phyloP scores from a whole-genome alignment of 768 basidiomycete species.

The Phaffia tasmanica region DNA sequence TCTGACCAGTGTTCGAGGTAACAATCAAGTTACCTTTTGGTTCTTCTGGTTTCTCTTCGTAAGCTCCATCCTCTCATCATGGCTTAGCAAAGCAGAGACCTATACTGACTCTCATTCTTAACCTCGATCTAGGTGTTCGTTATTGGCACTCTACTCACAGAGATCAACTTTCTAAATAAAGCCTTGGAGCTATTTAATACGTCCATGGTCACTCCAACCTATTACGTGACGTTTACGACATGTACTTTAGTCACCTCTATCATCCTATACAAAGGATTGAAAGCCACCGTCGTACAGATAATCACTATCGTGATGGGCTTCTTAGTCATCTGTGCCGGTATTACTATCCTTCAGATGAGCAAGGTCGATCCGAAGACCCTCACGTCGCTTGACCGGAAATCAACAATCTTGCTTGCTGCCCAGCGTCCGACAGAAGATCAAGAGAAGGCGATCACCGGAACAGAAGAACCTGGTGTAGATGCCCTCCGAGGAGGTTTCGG shows the following conservation, averaged over 20 bases:
- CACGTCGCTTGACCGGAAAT: slow-evolving; percentile 62
- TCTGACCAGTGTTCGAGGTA: slow-evolving; percentile 48
- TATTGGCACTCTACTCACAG: slow-evolving; percentile 68
- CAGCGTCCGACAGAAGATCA: slow-evolving; percentile 54
- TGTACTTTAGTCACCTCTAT: slow-evolving; percentile 37
- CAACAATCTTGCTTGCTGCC: slow-evolving; percentile 82
- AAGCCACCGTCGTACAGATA: slow-evolving; percentile 63
- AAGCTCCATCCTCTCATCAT: background rate
- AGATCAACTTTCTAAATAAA: slow-evolving; percentile 82
- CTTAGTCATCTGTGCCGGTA: slow-evolving; percentile 76
- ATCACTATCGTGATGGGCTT: slow-evolving; percentile 79
- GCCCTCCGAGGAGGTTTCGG: slow-evolving; percentile 84
- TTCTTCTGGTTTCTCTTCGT: slow-evolving; percentile 45
- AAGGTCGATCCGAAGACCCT: slow-evolving; percentile 69
- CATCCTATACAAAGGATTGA: slow-evolving; percentile 80
- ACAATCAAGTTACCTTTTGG: slow-evolving; percentile 67
- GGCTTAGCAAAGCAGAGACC: background rate
- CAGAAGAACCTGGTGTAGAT: slow-evolving; percentile 89
- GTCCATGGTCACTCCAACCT: slow-evolving; percentile 35
- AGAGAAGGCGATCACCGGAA: slow-evolving; percentile 56
- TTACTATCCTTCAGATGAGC: slow-evolving; percentile 81
- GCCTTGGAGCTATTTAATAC: slow-evolving; percentile 89
- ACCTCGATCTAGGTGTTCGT: slow-evolving; percentile 72
- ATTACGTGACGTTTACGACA: slow-evolving; percentile 41
- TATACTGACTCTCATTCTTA: background rate